Percentiles rank a stretch among this genome's conserved stretches.
phyloP scores from a whole-genome alignment of 345 rosid genomes.

The Anastatica hierochuntica region DNA sequence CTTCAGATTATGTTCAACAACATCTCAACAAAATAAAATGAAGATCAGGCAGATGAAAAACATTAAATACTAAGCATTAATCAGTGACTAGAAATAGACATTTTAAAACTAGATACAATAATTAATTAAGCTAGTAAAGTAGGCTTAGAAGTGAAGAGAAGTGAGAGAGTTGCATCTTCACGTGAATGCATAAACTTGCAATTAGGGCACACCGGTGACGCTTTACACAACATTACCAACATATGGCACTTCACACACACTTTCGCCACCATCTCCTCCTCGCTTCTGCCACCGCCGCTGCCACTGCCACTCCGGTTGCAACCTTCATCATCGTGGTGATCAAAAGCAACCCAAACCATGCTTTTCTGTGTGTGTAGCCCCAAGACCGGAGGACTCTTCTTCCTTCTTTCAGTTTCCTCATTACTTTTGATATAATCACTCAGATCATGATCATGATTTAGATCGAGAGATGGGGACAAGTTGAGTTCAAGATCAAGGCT shows the following conservation, averaged over 20 bases:
- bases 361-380: constrained; percentile 1
- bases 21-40: constrained; percentile 5
- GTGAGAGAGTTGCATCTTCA: constrained; percentile 2
- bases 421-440: too few species aligned
- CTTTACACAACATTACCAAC: constrained; percentile 67
- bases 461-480: constrained; percentile 38
- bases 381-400: constrained; percentile 2
- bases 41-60: neutral
- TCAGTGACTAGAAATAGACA: neutral
- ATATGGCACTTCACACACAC: constrained; percentile 65
- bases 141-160: constrained; percentile 12
- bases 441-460: constrained; percentile 5
- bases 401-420: neutral
- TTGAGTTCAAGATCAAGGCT: constrained; percentile 68
- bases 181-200: constrained; percentile 71
- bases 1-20: neutral
- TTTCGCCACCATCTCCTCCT: constrained; percentile 59
- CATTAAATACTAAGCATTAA: constrained; percentile 1
- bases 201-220: constrained; percentile 67
- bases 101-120: neutral
- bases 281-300: neutral
- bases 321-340: constrained; percentile 6
- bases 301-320: too few species aligned
- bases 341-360: constrained; percentile 36
- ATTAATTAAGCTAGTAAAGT: constrained; percentile 2